phyloP scores from a whole-genome alignment of 2,329 filamentous ascomycete species.

The Lachnellula arida region DNA sequence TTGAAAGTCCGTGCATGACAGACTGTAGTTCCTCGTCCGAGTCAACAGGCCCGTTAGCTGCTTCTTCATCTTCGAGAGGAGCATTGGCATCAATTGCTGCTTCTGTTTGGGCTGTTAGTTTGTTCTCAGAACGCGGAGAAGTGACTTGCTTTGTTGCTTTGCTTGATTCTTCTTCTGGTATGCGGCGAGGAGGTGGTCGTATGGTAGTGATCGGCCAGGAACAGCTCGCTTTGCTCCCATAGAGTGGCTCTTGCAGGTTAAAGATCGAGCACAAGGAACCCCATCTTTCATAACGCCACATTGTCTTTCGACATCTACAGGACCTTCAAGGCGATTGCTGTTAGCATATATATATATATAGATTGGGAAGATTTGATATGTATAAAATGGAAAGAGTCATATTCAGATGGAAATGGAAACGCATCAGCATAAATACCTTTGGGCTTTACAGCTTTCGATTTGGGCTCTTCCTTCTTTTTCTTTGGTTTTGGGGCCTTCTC shows the following conservation, averaged over 20 bases:
- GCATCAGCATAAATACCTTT: conserved; percentile 52
- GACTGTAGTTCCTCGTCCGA: conserved; percentile 90
- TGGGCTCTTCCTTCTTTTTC: conserved; percentile 92
- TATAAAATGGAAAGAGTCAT: not conserved
- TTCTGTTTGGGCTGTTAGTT: conserved; percentile 49
- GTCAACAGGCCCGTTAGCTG: conserved; percentile 76
- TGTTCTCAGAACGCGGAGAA: conserved; percentile 4
- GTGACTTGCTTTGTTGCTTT: conserved; percentile 81
- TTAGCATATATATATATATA: conserved; percentile 10
- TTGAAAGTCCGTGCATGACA: conserved; percentile 76
- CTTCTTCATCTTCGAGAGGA: conserved; percentile 77
- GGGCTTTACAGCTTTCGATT: conserved; percentile 75
- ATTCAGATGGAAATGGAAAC: not conserved
- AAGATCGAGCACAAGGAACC: conserved; percentile 77
- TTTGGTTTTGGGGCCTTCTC: conserved; percentile 82
- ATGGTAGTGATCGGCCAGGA: conserved; percentile 79
- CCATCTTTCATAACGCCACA: conserved; percentile 88
- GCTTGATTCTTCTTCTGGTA: conserved; percentile 99
- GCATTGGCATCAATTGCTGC: conserved; percentile 93
- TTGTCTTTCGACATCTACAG: conserved; percentile 90
- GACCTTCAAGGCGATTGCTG: conserved; percentile 43
- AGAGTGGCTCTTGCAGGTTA: conserved; percentile 92
- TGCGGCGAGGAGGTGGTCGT: conserved; percentile 83
- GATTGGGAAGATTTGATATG: too few relatives aligned
- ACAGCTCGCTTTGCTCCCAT: conserved; percentile 93